Evolutionary conservation across 169 alveolate species (phyloP), one percentile per base, ranked within the genome.

Genomic region (Eimeria maxima): DNA sequence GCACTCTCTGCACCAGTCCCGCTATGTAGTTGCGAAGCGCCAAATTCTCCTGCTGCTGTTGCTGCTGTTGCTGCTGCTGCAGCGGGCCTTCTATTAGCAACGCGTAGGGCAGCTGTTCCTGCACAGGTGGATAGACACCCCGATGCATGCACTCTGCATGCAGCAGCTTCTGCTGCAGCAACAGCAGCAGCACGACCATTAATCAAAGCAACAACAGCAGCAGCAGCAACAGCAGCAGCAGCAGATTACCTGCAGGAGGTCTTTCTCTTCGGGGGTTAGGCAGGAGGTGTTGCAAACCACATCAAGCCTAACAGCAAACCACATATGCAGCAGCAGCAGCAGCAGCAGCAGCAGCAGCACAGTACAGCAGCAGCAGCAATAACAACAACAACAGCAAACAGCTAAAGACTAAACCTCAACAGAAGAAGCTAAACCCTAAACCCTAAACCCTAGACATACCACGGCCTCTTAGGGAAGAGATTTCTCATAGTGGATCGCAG

Each of bases 381-480:
- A 27, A 38, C 80, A 78, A 44, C 88, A 78, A 44, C 60, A 47
- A 8, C 55, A n/a, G 5, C 24, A 16, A 22, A 24, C 60, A 45
- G 45, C 14, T 44, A 16, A 33, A 33, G 29, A 20, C 1, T 33
- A 73, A 73, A 50, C 83, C 83, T 73, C 29, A 73, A 73, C n/a
- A 50, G 55, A 33, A 73, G 38, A 73, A 50, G 55, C 89, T 20
- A 55, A 29, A 29, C 91, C 60, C 74, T 83, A 78, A 78, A 45
- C 87, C 87, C 81, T 71, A 71, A 71, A 29, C 53, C 81, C 60
- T 42, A 18, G 71, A 83, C 91, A 13, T 33, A 83, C 91, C 91
- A 83, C 38, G 91, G 91, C 91, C 91, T 83, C 76, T 53, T n/a
- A 4, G 91, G 91, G 27, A 83, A 83, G 53, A 83, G 91, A 27